These are phyloP conservation scores for Petrea volubilis DNA, from an alignment of 257 asterid species.

Conservation along the genomic window DNA sequence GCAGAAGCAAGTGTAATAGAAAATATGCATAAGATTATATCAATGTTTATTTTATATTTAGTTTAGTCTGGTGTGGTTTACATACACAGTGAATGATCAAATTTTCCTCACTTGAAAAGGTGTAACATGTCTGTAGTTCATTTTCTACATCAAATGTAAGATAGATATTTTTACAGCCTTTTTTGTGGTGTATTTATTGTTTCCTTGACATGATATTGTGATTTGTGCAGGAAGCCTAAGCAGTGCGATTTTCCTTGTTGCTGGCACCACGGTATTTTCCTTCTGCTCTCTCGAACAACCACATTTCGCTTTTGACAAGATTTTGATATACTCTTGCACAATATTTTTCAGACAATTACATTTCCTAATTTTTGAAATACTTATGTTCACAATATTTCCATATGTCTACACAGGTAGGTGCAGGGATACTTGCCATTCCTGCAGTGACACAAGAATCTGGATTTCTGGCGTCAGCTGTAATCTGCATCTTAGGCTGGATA, in stretches of 20 bases:
- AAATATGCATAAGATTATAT: not conserved
- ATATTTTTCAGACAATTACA: not conserved
- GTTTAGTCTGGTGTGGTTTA: not conserved
- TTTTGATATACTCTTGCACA: not conserved
- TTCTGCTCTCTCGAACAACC: conserved; percentile 19
- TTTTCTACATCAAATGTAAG: not conserved
- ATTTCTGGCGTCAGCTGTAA: conserved; percentile 74
- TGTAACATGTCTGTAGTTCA: not conserved
- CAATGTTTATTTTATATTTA: not conserved
- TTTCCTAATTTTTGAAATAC: not conserved
- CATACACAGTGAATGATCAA: not conserved
- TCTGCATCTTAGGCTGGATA: conserved; percentile 80
- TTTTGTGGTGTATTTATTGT: conserved; percentile 16
- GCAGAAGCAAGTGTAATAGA: not conserved
- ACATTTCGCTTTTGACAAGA: not conserved
- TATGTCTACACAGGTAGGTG: conserved; percentile 61
- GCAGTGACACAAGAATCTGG: conserved; percentile 96
- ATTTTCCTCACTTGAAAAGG: conserved; percentile 3
- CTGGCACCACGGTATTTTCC: conserved; percentile 89
- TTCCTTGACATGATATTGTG: conserved; percentile 9
- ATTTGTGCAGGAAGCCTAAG: conserved; percentile 76
- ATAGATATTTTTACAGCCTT: not conserved
- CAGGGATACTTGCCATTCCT: conserved; percentile 95
- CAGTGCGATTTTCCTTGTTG: conserved; percentile 84
- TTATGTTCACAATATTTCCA: not conserved